Evolutionary conservation across 2,329 filamentous ascomycete species (phyloP).

Genomic region (Ophiocordyceps camponoti-saundersi): DNA sequence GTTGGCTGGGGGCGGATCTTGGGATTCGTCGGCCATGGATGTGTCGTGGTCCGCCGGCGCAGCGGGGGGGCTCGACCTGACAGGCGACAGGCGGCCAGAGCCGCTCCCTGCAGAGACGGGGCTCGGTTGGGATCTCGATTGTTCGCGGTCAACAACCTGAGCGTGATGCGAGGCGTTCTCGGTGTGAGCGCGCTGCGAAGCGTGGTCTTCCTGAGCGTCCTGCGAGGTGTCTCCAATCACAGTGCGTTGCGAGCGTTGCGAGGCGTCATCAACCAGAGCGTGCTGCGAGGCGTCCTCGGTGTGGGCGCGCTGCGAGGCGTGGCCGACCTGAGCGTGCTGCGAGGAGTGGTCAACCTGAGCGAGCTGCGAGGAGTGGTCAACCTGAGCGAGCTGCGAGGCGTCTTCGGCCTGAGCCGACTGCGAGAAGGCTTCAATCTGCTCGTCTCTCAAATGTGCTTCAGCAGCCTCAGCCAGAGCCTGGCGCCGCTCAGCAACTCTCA

Average conservation of each 20-base stretch:
- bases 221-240: no score
- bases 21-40: neutral
- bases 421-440: conserved; percentile 5
- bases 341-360: no score
- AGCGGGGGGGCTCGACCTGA: neutral
- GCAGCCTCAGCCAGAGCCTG: neutral
- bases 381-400: neutral
- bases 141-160: conserved; percentile 1
- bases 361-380: no score
- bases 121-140: conserved; percentile 4
- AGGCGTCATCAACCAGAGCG: neutral
- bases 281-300: no score
- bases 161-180: no score
- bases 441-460: conserved; percentile 9
- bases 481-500: neutral
- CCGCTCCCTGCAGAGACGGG: conserved; percentile 5
- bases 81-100: neutral
- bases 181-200: no score
- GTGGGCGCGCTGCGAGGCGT: no score
- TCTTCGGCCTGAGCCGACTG: neutral
- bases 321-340: no score
- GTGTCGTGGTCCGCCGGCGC: neutral
- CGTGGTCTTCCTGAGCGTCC: no score
- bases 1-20: neutral
- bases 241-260: neutral